phyloP scores from a whole-genome alignment of 148 eudicot species.

The Cornus suecica region DNA sequence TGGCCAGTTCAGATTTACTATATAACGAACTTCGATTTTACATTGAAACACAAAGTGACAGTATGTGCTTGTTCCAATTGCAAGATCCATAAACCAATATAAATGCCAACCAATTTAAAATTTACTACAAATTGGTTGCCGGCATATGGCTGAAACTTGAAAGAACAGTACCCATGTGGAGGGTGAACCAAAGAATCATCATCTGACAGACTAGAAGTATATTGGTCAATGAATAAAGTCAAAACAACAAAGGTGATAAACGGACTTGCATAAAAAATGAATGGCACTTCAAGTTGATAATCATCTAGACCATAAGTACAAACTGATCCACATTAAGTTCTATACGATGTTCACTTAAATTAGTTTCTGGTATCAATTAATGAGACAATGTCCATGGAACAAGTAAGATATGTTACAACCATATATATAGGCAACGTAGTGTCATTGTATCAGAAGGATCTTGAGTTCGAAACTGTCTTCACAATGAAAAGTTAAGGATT shows the following conservation, averaged over 20 bases:
- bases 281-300: neutral
- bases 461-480: neutral
- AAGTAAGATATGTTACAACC: neutral
- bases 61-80: neutral
- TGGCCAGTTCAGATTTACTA: too few relatives aligned
- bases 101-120: too few relatives aligned
- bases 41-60: too few relatives aligned
- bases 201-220: neutral
- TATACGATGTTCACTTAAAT: neutral
- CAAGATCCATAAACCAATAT: neutral
- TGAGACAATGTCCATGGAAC: neutral
- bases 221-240: neutral
- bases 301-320: neutral
- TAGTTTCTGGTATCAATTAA: neutral
- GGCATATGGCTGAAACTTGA: neutral
- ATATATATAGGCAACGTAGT: neutral
- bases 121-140: neutral
- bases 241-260: neutral
- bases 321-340: neutral
- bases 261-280: neutral
- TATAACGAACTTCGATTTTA: too few relatives aligned
- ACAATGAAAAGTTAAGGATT: neutral
- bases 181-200: neutral
- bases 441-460: neutral
- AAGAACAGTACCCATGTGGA: neutral